phyloP scores from a whole-genome alignment of 257 asterid genomes.

The Jaltomata sinuosa region DNA sequence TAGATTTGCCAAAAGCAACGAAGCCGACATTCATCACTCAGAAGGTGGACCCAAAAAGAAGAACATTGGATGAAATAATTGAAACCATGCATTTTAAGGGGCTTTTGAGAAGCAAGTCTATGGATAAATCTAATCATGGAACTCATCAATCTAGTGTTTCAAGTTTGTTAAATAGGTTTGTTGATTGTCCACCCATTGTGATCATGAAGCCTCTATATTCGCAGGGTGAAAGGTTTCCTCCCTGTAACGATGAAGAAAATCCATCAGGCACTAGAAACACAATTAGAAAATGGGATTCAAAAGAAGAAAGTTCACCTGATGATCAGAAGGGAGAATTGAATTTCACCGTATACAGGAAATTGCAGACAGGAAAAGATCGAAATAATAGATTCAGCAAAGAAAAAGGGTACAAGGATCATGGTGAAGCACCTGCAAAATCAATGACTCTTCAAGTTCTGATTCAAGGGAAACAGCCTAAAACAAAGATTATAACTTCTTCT shows the following conservation, averaged over 20 bases:
- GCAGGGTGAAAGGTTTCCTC: background rate
- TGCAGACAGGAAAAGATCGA: background rate
- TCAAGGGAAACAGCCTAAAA: background rate
- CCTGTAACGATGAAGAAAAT: background rate
- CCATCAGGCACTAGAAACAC: background rate
- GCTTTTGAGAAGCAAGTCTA: constrained; percentile 27
- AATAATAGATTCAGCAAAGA: background rate
- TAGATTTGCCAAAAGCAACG: constrained; percentile 48
- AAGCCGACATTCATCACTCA: constrained; percentile 27
- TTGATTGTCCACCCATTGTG: constrained; percentile 29
- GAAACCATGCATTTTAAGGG: constrained; percentile 50
- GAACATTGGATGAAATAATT: constrained; percentile 37
- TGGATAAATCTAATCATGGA: constrained; percentile 11
- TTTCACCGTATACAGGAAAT: background rate
- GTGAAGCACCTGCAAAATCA: background rate
- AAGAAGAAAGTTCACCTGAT: background rate
- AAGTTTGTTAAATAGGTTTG: constrained; percentile 12
- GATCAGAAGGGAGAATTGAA: background rate
- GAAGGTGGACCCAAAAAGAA: constrained; percentile 23
- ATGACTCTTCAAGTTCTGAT: background rate
- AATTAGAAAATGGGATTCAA: background rate
- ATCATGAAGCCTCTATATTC: background rate
- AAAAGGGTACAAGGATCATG: background rate
- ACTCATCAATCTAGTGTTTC: background rate
- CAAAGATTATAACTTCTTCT: background rate